Base-by-base conservation (phyloP, 306 rosid species). In the Quercus gilva region DNA sequence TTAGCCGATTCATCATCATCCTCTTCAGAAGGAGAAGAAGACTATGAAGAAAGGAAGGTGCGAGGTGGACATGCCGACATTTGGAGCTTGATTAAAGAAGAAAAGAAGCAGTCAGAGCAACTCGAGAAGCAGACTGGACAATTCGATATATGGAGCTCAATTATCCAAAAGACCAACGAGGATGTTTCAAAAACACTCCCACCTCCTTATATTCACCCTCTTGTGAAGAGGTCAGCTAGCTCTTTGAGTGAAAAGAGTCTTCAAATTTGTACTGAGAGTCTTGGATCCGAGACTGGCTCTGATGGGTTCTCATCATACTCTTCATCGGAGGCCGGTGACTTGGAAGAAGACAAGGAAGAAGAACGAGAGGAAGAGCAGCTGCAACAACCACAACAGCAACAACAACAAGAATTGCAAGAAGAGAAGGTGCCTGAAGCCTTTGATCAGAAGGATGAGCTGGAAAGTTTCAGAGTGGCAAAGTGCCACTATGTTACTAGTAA, bases 211-310 rank as follows among this genome's bases (percentile, higher is more conserved):
- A 71, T 93, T 86, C 98, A 91, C 70, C 98, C 99, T 75, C 96
- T 91, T 28, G 90, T 84, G 64, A 90, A 90, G 73, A 90, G 89
- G 79, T 79, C 94, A 0, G 65, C 83, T 12, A 91, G 87, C 80
- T 78, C 84, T 61, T 61, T 95, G 71, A 89, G 74, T 70, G 86
- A 84, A 21, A 90, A 84, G 56, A 93, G 99, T 74, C 98, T 95
- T 18, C 53, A 87, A 67, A 85, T 95, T 23, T 95, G 99, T 76
- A 95, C 99, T 0, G 99, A 95, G 75, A 85, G 88, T 55, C 99
- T 95, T 14, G 99, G 99, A 18, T 93, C 98, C n/a, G 99, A 95
- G 82, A 90, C 97, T 17, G 98, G 97, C 76, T 90, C 97, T 15
- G 97, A 95, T 56, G 91, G 84, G 0, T 86, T 90, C 74, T 83